Evolutionary conservation across 1,284 basidiomycete species (phyloP).

Genomic region (Fomitopsis pinicola): DNA sequence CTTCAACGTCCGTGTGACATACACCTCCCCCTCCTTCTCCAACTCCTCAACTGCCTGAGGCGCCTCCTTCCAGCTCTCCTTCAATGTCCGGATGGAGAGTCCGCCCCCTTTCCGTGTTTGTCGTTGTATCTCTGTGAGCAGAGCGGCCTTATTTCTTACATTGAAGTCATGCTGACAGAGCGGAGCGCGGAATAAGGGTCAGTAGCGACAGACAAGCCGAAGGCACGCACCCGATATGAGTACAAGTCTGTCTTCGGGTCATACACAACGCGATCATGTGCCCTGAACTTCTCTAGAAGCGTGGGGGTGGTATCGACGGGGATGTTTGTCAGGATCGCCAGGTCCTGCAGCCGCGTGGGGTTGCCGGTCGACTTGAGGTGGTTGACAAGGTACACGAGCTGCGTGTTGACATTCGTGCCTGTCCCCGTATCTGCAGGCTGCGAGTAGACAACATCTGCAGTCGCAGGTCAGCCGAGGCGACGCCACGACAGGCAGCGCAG

Average conservation of each 20-base stretch:
- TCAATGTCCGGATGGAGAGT: slow-evolving; percentile 78
- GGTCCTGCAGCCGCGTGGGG: slow-evolving; percentile 82
- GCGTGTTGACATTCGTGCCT: slow-evolving; percentile 80
- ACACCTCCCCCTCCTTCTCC: slow-evolving; percentile 82
- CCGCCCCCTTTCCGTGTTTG: slow-evolving; percentile 77
- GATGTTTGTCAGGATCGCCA: slow-evolving; percentile 75
- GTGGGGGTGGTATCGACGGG: slow-evolving; percentile 70
- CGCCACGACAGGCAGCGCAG: slow-evolving; percentile 15
- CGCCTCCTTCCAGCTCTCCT: slow-evolving; percentile 89
- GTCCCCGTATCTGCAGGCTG: slow-evolving; percentile 83
- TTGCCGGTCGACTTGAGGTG: slow-evolving; percentile 71
- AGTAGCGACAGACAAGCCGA: not conserved
- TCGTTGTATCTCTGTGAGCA: slow-evolving; percentile 79
- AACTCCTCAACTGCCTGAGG: slow-evolving; percentile 79
- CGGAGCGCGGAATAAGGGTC: not conserved
- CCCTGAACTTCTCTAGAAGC: slow-evolving; percentile 74
- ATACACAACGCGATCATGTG: slow-evolving; percentile 74
- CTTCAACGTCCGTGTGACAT: slow-evolving; percentile 80
- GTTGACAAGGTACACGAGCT: slow-evolving; percentile 81
- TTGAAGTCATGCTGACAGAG: slow-evolving; percentile 75
- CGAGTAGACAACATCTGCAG: slow-evolving; percentile 68
- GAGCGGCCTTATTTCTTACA: slow-evolving; percentile 76
- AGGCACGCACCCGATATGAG: slow-evolving; percentile 63
- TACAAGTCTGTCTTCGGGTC: slow-evolving; percentile 83
- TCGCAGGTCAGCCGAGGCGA: slow-evolving; percentile 20